phyloP scores from a whole-genome alignment of 106 monocot species.

The Cymbidium sinense region DNA sequence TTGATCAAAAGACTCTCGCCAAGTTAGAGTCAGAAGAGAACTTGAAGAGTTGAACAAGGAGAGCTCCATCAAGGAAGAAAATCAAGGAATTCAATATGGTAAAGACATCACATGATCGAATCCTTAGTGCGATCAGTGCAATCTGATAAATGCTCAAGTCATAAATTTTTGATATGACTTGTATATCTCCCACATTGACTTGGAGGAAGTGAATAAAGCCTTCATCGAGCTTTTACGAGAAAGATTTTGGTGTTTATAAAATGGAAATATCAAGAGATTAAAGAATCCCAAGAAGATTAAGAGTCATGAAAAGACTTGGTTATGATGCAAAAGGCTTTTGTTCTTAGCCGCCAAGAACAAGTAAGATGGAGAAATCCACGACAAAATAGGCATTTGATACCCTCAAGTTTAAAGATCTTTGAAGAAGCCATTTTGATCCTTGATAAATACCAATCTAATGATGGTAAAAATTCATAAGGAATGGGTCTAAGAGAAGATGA shows the following conservation, averaged over 20 bases:
- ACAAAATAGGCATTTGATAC: constrained; percentile 19
- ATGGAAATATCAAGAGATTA: too few species aligned
- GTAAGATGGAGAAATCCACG: constrained; percentile 41
- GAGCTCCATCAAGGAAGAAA: background rate
- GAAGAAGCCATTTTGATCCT: constrained; percentile 48
- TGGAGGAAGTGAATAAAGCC: constrained; percentile 34
- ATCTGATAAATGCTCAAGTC: constrained; percentile 51
- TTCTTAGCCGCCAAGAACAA: constrained; percentile 46
- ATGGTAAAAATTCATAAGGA: constrained; percentile 34
- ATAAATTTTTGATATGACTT: too few species aligned
- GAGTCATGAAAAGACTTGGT: constrained; percentile 38
- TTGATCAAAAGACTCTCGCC: constrained; percentile 31
- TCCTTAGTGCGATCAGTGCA: constrained; percentile 12
- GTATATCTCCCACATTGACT: too few species aligned
- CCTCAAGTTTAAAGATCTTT: constrained; percentile 41
- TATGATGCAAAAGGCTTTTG: constrained; percentile 53
- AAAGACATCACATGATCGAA: constrained; percentile 35
- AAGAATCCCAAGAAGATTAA: constrained; percentile 36
- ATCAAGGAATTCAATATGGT: background rate
- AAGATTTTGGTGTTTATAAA: constrained; percentile 57
- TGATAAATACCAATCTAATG: constrained; percentile 38
- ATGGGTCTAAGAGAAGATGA: constrained; percentile 25
- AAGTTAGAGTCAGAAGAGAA: constrained; percentile 30
- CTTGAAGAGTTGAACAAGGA: constrained; percentile 25
- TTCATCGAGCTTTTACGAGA: constrained; percentile 52